These are phyloP conservation scores for Suillus luteus DNA, from an alignment of 768 basidiomycete species.

Conservation along the genomic window DNA sequence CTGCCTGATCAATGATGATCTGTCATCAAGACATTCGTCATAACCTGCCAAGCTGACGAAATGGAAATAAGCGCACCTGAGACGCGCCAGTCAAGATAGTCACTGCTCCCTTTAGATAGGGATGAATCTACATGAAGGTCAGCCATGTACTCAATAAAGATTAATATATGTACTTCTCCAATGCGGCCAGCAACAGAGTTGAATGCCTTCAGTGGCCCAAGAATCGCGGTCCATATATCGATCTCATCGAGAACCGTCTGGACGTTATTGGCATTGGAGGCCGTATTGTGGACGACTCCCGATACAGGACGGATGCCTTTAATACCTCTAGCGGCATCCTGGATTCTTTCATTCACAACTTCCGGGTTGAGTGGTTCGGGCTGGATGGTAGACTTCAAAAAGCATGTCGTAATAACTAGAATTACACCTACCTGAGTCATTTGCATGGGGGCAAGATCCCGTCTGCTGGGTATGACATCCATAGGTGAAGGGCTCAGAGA, in stretches of 20 bases:
- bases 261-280: not conserved
- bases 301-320: not conserved
- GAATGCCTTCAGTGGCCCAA: slow-evolving; percentile 2
- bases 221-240: not conserved
- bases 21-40: not conserved
- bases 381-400: not conserved
- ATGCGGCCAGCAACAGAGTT: not conserved
- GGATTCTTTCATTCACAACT: not conserved
- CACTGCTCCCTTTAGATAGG: slow-evolving; percentile 10
- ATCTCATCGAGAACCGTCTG: not conserved
- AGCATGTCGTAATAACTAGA: not conserved
- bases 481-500: not conserved
- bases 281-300: not conserved
- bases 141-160: not conserved
- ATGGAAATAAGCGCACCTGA: slow-evolving; percentile 4
- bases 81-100: slow-evolving; percentile 7
- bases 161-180: not conserved
- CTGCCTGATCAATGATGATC: slow-evolving; percentile 8
- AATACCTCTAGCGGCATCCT: not conserved
- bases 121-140: slow-evolving; percentile 9
- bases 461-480: not conserved
- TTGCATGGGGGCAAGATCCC: not conserved
- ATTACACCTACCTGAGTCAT: not conserved
- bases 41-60: not conserved
- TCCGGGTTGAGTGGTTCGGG: not conserved